Base-by-base conservation (phyloP, 306 rosid genomes). In the Hippophae tibetana region DNA sequence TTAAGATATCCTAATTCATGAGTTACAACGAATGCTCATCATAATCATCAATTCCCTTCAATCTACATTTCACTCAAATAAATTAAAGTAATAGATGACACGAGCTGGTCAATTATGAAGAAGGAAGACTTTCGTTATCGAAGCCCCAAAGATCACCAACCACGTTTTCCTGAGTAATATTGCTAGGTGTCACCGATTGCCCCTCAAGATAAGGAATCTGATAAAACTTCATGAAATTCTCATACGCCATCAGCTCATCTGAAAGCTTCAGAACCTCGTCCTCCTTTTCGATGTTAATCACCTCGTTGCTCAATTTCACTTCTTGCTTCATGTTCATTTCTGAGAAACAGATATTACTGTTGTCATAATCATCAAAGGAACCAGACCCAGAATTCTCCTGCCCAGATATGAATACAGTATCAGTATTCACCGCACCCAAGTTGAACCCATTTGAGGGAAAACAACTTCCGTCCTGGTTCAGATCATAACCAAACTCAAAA, bases 161-260 rank as follows among this genome's bases (percentile, higher is more conserved):
- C 18, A 79, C 54, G 54, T 74, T 77, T 67, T 85, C 96, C 73
- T 79, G 87, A 10, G 65, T 62, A 43, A 61, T 14, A 58, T 58
- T 52, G 63, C 56, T 81, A 7, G 74, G 68, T 9, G 84, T 65
- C 26, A 47, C 18, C 0, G 92, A 90, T 43, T 87, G 80, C 1
- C 89, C 94, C 44, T 87, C 96, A 40, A 84, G 78, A 75, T 76
- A 90, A 0, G 95, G 97, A 74, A 87, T 72, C 83, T 90, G 85
- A 74, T 79, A 87, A 48, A 90, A 90, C 66, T 82, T 90, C 94
- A 90, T 87, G 76, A 43, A 76, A 56, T 74, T 77, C 77, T 90
- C 96, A 44, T 74, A 87, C 51, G 97, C 96, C 89, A 87, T 76
- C 12, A 90, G 60, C 67, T 90, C 95, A 69, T 90, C 92, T 0